Conservation (phyloP, 768 basidiomycete species). For the Suillus discolor region DNA sequence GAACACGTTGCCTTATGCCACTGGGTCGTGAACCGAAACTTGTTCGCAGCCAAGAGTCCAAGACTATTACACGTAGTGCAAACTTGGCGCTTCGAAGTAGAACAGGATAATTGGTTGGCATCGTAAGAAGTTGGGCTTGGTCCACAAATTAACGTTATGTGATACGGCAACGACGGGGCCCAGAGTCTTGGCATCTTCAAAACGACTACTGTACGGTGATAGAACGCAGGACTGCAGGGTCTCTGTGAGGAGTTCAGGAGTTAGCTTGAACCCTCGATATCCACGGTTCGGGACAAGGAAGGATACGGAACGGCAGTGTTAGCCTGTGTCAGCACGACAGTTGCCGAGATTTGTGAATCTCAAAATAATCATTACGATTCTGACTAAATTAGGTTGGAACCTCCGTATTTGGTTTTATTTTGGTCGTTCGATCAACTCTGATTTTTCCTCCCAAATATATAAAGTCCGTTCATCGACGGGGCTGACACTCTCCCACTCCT, state of each 20-base stretch:
- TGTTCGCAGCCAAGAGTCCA: background rate
- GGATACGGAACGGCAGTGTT: slow-evolving; percentile 16
- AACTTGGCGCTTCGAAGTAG: slow-evolving; percentile 1
- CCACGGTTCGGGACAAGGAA: slow-evolving; percentile 19
- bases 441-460: slow-evolving; percentile 33
- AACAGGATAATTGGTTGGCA: background rate
- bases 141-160: too few species aligned
- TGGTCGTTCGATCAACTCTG: slow-evolving; percentile 26
- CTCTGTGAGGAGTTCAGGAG: background rate
- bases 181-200: background rate
- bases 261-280: background rate
- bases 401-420: slow-evolving; percentile 27
- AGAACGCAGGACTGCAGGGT: background rate
- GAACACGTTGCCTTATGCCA: too few species aligned
- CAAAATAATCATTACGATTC: slow-evolving; percentile 21
- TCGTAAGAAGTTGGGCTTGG: background rate
- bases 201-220: background rate
- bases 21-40: background rate
- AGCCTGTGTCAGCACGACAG: background rate
- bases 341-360: slow-evolving; percentile 29
- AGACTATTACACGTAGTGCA: slow-evolving; percentile 1
- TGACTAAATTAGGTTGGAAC: slow-evolving; percentile 12
- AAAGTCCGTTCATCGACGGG: slow-evolving; percentile 34
- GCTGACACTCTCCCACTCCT: slow-evolving; percentile 35
- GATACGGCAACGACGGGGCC: background rate